Evolutionary conservation across 1,284 basidiomycete species (phyloP), one percentile per base, ranked within the genome.

Genomic region (Malassezia brasiliensis): DNA sequence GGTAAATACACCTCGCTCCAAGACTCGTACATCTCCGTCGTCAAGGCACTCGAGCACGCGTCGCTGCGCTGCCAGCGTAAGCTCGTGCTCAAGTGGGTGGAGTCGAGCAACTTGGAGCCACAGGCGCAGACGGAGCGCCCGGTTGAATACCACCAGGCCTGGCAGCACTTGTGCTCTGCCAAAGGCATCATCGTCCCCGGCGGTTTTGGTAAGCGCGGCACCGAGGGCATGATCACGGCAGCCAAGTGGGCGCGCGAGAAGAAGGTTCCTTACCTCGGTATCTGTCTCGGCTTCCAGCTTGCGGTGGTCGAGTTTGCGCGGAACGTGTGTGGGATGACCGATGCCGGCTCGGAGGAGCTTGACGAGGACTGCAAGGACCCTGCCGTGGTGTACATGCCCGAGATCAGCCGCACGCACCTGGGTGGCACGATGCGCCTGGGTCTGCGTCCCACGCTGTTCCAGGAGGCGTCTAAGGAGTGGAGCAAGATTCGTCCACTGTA

Each of bases 11-110:
- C 90, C 6, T 85, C 90, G 59, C 79, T 98, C 49, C 88, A 93
- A 76, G 93, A 99, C 77, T 96, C 90, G 35, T 99, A 99, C 77
- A 96, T 96, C 88, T 90, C 87, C 35, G 94, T 99, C 50, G 86
- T 86, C 73, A 99, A 99, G 79, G 84, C 94, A 25, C 81, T 99
- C 39, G 93, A 99, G 76, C 93, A 99, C 77, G 90, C 93, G 5
- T 88, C 90, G 0, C 88, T 98, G 79, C 83, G 88, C 47, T 87
- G 91, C 61, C 85, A 85, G 58, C 80, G 88, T 59, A 91, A 88
- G 74, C 44, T 59, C 12, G 49, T 38, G 20, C 57, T 67, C 55
- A 53, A 59, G 47, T 96, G 93, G 91, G 90, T 96, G 36, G 90
- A 96, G 73, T 90, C 93, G n/a, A 87, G 88, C 1, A 83, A 96